Evolutionary conservation across 169 alveolate genomes (phyloP), one percentile per base, ranked within the genome.

Genomic region (Babesia bovis): DNA sequence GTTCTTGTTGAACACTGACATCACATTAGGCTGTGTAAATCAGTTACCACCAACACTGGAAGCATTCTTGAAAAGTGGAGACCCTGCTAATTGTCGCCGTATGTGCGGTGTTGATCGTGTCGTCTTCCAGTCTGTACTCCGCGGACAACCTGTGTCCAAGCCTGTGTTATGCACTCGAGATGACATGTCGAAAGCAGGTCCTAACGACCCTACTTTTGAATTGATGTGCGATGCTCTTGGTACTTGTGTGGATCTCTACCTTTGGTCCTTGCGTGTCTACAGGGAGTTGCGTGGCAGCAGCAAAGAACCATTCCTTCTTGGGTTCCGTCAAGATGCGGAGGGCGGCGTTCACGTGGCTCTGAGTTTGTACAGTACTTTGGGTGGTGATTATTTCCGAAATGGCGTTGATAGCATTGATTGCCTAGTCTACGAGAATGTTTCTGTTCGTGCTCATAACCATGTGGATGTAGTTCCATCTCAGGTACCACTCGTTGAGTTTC

Each of bases 401-500:
- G n/a, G 5, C 7, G 30, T 63, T 7, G 73, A 36, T 17, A 47
- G 52, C 47, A 0, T 49, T 21, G 21, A 4, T 28, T 63, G 60
- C 23, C 9, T 40, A n/a, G 13, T 63, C 3, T 63, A 63, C 60
- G 12, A 28, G 25, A 60, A 15, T 38, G 21, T 19, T 23, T 4
- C 35, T 3, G 73, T 47, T 28, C 1, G 21, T 17, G 61, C 61
- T 12, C 52, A 26, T 32, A 19, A 13, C 33, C 73, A 63, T 21
- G 73, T 63, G 51, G 73, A 63, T 33, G 73, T 63, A 36, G 73
- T 60, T 17, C 78, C 78, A 6, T 23, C 56, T 25, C 40, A 32
- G 5, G 35, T 67, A 7, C 6, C 56, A 3, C 21, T 52, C 33
- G 0, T 21, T 38, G 69, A 67, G 12, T 7, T 67, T 41, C 66